Conservation (phyloP, 805 yeast species). For the Cyberlindnera japonica region DNA sequence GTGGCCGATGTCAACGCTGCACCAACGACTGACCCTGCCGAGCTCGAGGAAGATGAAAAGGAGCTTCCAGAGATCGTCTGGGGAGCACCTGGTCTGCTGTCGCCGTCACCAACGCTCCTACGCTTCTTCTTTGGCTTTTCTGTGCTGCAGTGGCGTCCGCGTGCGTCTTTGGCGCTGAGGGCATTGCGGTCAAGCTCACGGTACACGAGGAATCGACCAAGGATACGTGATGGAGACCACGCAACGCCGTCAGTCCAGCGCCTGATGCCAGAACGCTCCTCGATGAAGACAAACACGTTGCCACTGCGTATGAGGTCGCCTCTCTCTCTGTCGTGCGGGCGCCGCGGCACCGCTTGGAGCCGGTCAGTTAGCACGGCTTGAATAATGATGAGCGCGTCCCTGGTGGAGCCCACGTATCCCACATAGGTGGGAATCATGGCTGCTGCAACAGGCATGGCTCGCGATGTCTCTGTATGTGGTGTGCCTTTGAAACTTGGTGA, state of each 20-base stretch:
- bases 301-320: conserved; percentile 65
- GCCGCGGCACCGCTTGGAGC: conserved; percentile 59
- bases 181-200: conserved; percentile 57
- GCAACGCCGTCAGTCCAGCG: conserved; percentile 97
- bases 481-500: too few relatives aligned
- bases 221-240: conserved; percentile 89
- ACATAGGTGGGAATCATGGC: conserved; percentile 22
- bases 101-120: conserved; percentile 2
- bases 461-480: not conserved
- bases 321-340: conserved; percentile 83
- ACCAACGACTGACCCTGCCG: not conserved
- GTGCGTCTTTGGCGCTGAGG: conserved; percentile 17
- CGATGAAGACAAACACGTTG: conserved; percentile 78
- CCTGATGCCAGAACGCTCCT: conserved; percentile 76
- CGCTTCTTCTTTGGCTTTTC: conserved; percentile 9
- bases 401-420: conserved; percentile 73
- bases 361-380: conserved; percentile 71
- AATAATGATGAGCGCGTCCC: conserved; percentile 76
- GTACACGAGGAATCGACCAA: conserved; percentile 81
- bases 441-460: conserved; percentile 10
- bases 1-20: too few relatives aligned
- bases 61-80: not conserved
- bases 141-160: not conserved
- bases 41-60: not conserved
- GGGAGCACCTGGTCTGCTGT: not conserved